These are phyloP conservation scores for Trichomonascaceae sp. DNA, from an alignment of 1,139 yeast species.

Conservation along the genomic window DNA sequence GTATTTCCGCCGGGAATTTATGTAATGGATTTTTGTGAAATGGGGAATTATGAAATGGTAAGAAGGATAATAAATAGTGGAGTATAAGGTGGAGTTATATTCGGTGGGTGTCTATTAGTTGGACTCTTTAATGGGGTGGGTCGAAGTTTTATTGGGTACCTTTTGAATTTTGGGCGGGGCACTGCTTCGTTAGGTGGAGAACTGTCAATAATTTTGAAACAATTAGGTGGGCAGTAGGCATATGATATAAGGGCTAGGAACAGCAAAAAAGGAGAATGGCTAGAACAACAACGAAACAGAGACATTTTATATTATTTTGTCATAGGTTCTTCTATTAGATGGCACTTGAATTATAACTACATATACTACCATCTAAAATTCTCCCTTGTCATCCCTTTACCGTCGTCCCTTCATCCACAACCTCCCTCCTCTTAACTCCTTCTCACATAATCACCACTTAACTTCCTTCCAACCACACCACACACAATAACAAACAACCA, in stretches of 20 bases:
- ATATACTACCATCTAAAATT: background rate
- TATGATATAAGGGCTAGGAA: background rate
- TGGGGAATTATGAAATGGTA: conserved; percentile 54
- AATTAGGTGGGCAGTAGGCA: background rate
- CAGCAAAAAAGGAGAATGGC: background rate
- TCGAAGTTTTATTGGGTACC: background rate
- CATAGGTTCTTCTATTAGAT: no score
- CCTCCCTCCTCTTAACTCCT: background rate
- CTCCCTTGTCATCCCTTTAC: background rate
- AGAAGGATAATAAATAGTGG: conserved; percentile 39
- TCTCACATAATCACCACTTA: background rate
- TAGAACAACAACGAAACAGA: background rate
- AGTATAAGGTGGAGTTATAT: no score
- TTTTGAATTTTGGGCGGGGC: background rate
- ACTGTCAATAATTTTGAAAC: conserved; percentile 32
- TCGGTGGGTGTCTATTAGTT: no score
- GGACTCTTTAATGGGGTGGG: background rate
- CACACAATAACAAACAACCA: background rate
- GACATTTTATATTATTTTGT: no score
- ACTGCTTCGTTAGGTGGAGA: conserved; percentile 20
- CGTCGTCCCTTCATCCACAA: background rate
- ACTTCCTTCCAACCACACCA: background rate
- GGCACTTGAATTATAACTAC: no score
- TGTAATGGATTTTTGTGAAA: conserved; percentile 64
- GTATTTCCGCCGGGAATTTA: conserved; percentile 39